Conservation (phyloP, 2,329 filamentous ascomycete species). For the Rutstroemia sp. region DNA sequence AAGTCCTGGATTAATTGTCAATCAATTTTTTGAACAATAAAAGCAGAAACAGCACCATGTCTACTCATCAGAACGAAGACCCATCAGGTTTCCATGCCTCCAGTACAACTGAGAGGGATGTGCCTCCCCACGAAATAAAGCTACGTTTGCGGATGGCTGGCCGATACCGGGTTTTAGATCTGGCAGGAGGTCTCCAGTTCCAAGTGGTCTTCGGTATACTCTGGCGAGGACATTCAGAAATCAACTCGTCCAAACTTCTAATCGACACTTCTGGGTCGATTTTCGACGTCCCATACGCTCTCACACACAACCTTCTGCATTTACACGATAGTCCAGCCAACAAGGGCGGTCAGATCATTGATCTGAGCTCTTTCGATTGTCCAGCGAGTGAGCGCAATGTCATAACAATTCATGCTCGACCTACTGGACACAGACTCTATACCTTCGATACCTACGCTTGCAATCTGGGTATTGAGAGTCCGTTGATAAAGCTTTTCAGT, state of each 20-base stretch:
- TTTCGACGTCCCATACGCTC: neutral
- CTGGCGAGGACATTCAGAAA: neutral
- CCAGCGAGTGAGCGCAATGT: neutral
- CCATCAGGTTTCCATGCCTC: too few relatives aligned
- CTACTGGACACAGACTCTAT: neutral
- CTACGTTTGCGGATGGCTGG: neutral
- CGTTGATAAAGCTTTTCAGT: neutral
- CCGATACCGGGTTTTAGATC: neutral
- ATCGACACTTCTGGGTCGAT: neutral
- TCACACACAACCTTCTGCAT: neutral
- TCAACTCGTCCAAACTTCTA: neutral
- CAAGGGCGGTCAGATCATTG: neutral
- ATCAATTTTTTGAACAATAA: too few relatives aligned
- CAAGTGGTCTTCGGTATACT: neutral
- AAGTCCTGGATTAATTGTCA: too few relatives aligned
- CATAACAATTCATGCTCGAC: neutral
- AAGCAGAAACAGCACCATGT: too few relatives aligned
- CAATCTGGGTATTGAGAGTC: neutral
- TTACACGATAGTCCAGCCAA: neutral
- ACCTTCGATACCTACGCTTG: neutral
- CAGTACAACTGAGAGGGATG: too few relatives aligned
- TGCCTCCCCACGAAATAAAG: too few relatives aligned
- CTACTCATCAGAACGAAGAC: too few relatives aligned
- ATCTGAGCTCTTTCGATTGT: neutral
- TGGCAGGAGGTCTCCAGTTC: neutral